Percentiles rank a stretch among this genome's conserved stretches.
phyloP scores from a whole-genome alignment of 306 rosid species.

The Dryas alaskensis region DNA sequence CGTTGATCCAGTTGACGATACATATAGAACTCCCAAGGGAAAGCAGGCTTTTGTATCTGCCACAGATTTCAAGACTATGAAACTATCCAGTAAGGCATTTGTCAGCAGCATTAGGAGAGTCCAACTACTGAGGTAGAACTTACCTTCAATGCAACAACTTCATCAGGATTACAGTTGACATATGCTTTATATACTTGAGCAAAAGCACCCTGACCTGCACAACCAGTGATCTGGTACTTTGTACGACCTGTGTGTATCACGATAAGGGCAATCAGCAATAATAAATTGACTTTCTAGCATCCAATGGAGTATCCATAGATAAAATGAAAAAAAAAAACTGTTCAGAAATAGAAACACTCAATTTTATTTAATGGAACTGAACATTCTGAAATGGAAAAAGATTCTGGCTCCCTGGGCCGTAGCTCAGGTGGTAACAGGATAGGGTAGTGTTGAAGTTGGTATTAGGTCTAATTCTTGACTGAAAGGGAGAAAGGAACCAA shows the following conservation, averaged over 20 bases:
- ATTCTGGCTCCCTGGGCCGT: neutral
- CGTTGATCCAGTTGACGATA: slow-evolving; percentile 84
- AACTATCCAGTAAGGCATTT: slow-evolving; percentile 20
- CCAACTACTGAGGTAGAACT: neutral
- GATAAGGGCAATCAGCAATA: slow-evolving; percentile 24
- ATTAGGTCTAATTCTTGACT: neutral
- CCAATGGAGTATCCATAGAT: neutral
- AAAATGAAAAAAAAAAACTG: neutral
- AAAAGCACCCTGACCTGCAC: slow-evolving; percentile 92
- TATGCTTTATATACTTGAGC: slow-evolving; percentile 86
- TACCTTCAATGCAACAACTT: slow-evolving; percentile 86
- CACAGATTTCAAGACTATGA: slow-evolving; percentile 22
- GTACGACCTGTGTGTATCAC: slow-evolving; percentile 63
- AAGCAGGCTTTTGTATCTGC: slow-evolving; percentile 90
- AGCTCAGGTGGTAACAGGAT: neutral
- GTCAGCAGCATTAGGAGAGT: slow-evolving; percentile 5
- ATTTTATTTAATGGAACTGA: neutral
- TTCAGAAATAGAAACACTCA: neutral
- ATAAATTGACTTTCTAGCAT: neutral
- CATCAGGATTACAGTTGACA: slow-evolving; percentile 62
- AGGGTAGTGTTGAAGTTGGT: neutral
- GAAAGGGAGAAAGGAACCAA: neutral
- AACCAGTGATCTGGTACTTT: slow-evolving; percentile 86
- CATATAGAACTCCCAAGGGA: slow-evolving; percentile 93
- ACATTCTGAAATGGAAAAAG: neutral